Evolutionary conservation across 805 yeast species (phyloP).

Genomic region (Osmozyma mogii): DNA sequence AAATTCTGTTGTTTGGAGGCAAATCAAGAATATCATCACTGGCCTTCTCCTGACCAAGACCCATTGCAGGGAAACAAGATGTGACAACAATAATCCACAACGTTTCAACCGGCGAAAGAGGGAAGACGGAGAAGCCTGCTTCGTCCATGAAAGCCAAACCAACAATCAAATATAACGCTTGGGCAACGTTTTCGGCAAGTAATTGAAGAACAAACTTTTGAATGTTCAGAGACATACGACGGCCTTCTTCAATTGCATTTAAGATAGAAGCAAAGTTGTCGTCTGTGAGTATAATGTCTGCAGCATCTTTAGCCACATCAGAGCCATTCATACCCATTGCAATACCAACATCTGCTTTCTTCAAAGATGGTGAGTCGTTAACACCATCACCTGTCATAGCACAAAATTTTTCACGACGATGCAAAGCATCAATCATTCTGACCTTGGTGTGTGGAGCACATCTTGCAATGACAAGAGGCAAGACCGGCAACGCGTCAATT

Average conservation of each 20-base stretch:
- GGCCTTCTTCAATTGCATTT: constrained; percentile 48
- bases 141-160: constrained; percentile 66
- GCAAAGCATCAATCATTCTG: constrained; percentile 35
- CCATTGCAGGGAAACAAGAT: constrained; percentile 81
- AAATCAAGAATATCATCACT: constrained; percentile 54
- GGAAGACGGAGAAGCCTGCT: constrained; percentile 66
- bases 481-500: constrained; percentile 28
- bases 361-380: constrained; percentile 71
- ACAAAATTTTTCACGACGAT: constrained; percentile 27
- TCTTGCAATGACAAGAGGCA: constrained; percentile 33
- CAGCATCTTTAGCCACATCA: constrained; percentile 80
- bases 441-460: constrained; percentile 37
- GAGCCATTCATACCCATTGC: constrained; percentile 77
- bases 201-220: constrained; percentile 15
- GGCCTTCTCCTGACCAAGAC: constrained; percentile 66
- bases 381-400: constrained; percentile 60
- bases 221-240: constrained; percentile 15
- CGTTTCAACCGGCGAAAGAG: constrained; percentile 64
- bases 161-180: constrained; percentile 60
- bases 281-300: constrained; percentile 62
- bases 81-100: constrained; percentile 75
- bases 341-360: constrained; percentile 73
- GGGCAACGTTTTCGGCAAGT: constrained; percentile 26
- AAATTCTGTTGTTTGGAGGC: constrained; percentile 58
- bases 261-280: constrained; percentile 76